Evolutionary conservation across 2,329 filamentous ascomycete species (phyloP).

Genomic region (Neocatenulostroma microsporum): DNA sequence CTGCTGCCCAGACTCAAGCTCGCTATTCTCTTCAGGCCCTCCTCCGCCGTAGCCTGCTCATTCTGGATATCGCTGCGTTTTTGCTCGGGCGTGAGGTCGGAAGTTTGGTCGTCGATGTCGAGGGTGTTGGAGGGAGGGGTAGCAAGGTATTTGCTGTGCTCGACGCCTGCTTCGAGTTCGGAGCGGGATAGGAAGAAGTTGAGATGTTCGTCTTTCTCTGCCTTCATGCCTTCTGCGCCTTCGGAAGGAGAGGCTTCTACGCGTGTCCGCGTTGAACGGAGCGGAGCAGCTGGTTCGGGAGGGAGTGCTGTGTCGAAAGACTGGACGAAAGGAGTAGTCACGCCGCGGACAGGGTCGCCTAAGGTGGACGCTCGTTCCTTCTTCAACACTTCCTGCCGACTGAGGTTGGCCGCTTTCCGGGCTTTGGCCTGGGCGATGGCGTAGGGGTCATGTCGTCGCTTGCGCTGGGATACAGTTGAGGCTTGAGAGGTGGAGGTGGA

Average conservation of each 20-base stretch:
- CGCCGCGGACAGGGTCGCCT: constrained; percentile 73
- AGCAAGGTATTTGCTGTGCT: constrained; percentile 56
- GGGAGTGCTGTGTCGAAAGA: constrained; percentile 61
- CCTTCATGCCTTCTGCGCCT: no score
- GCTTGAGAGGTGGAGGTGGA: constrained; percentile 59
- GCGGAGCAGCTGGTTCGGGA: constrained; percentile 21
- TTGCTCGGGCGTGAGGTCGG: constrained; percentile 37
- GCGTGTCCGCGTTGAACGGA: constrained; percentile 13
- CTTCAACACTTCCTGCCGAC: constrained; percentile 62
- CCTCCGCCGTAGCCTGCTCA: constrained; percentile 52
- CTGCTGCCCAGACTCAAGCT: constrained; percentile 67
- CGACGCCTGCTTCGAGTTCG: constrained; percentile 60
- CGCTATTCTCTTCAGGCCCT: constrained; percentile 73
- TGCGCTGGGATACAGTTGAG: constrained; percentile 48
- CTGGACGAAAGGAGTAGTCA: constrained; percentile 71
- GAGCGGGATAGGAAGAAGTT: constrained; percentile 67
- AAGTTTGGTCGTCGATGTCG: constrained; percentile 3
- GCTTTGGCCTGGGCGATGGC: constrained; percentile 71
- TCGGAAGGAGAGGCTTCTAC: not conserved
- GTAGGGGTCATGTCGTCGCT: constrained; percentile 71
- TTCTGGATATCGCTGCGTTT: constrained; percentile 25
- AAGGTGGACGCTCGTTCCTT: constrained; percentile 55
- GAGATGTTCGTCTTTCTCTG: constrained; percentile 41
- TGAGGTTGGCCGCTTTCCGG: constrained; percentile 73
- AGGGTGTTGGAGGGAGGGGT: constrained; percentile 11